Evolutionary conservation across 1,284 basidiomycete species (phyloP).

Genomic region (Lentinus polychrous): DNA sequence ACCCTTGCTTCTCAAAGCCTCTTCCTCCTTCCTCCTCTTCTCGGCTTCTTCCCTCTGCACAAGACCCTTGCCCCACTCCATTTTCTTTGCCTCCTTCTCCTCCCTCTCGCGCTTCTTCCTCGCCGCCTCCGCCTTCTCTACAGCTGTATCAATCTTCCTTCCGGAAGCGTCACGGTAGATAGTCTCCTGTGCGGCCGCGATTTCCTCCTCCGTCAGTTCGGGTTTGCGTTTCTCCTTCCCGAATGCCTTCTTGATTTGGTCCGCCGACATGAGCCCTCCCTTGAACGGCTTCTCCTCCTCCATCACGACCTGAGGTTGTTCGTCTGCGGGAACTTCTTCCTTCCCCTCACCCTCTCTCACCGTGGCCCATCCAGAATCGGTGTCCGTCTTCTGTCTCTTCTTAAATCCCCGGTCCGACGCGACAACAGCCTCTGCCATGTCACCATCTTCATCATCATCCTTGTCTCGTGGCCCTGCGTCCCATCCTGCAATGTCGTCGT

Average conservation of each 20-base stretch:
- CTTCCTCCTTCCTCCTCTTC: conserved; percentile 53
- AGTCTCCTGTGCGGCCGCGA: conserved; percentile 74
- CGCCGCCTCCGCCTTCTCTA: conserved; percentile 77
- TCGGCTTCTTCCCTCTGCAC: conserved; percentile 80
- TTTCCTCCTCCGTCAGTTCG: conserved; percentile 36
- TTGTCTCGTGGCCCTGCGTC: conserved; percentile 30
- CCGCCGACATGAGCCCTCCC: conserved; percentile 76
- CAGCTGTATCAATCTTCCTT: conserved; percentile 82
- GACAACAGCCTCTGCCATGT: conserved; percentile 51
- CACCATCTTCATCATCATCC: conserved; percentile 46
- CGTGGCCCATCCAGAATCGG: conserved; percentile 52
- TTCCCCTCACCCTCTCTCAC: conserved; percentile 37
- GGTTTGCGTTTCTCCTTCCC: conserved; percentile 31
- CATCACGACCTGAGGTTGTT: conserved; percentile 59
- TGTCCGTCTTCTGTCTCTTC: conserved; percentile 49
- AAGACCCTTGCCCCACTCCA: conserved; percentile 96
- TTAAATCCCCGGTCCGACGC: conserved; percentile 71
- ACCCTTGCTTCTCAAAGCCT: conserved; percentile 56
- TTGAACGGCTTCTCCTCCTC: conserved; percentile 38
- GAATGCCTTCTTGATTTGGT: conserved; percentile 52
- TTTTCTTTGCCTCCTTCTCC: conserved; percentile 82
- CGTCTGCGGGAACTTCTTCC: conserved; percentile 50
- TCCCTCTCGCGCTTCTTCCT: conserved; percentile 70
- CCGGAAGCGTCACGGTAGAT: conserved; percentile 92
- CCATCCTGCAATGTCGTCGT: conserved; percentile 65